These are phyloP conservation scores for Vanderwaltozyma tropicalis DNA, from an alignment of 805 yeast species.

Conservation along the genomic window DNA sequence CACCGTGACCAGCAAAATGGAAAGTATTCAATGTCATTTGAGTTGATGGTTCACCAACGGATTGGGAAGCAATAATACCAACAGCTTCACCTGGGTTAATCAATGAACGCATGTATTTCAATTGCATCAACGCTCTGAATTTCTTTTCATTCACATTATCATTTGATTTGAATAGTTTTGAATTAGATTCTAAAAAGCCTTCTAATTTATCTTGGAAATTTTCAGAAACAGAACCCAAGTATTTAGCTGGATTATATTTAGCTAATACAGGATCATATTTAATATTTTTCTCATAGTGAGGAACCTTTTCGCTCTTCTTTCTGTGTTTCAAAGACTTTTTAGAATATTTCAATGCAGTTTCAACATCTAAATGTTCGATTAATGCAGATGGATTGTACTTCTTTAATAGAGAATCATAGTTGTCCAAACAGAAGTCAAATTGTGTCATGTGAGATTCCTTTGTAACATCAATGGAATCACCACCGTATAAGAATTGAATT, in stretches of 20 bases:
- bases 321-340: slow-evolving; percentile 71
- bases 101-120: slow-evolving; percentile 93
- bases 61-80: slow-evolving; percentile 96
- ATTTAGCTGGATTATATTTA: slow-evolving; percentile 77
- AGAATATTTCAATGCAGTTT: slow-evolving; percentile 64
- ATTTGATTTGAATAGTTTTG: slow-evolving; percentile 43
- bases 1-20: slow-evolving; percentile 99
- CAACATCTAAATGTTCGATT: slow-evolving; percentile 69
- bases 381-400: slow-evolving; percentile 78
- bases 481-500: slow-evolving; percentile 93
- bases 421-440: slow-evolving; percentile 86
- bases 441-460: slow-evolving; percentile 90
- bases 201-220: slow-evolving; percentile 76
- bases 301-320: slow-evolving; percentile 50
- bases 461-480: slow-evolving; percentile 90
- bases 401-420: slow-evolving; percentile 74
- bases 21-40: slow-evolving; percentile 96
- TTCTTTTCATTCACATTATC: slow-evolving; percentile 53
- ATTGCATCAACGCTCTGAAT: slow-evolving; percentile 93
- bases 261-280: slow-evolving; percentile 87
- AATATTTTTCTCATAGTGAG: slow-evolving; percentile 50
- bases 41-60: slow-evolving; percentile 98
- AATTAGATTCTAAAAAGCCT: slow-evolving; percentile 46
- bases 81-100: slow-evolving; percentile 96
- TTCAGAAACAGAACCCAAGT: slow-evolving; percentile 89